Evolutionary conservation across 164 flowering plant species (phyloP).

Genomic region (Vitis amurensis): DNA sequence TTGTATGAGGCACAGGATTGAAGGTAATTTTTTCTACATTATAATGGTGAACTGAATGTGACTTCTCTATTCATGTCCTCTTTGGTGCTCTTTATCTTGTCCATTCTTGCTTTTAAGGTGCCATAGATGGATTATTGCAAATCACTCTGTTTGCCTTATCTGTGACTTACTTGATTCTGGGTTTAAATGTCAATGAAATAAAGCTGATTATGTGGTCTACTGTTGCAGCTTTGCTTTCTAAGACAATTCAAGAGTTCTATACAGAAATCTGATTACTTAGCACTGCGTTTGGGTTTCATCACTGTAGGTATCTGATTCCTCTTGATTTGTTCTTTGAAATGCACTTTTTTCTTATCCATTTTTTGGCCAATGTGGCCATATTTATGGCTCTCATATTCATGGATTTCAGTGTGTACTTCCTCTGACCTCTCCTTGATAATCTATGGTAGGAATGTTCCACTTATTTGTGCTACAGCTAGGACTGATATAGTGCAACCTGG

Average conservation of each 20-base stretch:
- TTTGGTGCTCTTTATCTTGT: no score
- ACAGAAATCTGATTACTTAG: conserved; percentile 74
- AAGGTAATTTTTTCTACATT: no score
- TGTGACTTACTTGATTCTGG: not conserved
- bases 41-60: no score
- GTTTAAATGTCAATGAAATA: not conserved
- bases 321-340: not conserved
- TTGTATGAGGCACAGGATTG: no score
- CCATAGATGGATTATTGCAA: not conserved
- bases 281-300: conserved; percentile 83
- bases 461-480: not conserved
- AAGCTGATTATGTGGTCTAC: not conserved
- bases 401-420: not conserved
- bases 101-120: not conserved
- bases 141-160: not conserved
- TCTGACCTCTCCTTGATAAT: not conserved
- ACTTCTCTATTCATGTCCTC: no score
- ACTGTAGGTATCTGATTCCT: conserved; percentile 56
- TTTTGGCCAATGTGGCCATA: not conserved
- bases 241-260: conserved; percentile 78
- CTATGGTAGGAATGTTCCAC: not conserved
- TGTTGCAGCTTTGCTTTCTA: conserved; percentile 85
- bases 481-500: not conserved
- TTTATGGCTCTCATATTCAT: not conserved
- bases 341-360: not conserved